Conservation (phyloP, 2,329 filamentous ascomycete genomes). For the Parastagonospora nodorum region DNA sequence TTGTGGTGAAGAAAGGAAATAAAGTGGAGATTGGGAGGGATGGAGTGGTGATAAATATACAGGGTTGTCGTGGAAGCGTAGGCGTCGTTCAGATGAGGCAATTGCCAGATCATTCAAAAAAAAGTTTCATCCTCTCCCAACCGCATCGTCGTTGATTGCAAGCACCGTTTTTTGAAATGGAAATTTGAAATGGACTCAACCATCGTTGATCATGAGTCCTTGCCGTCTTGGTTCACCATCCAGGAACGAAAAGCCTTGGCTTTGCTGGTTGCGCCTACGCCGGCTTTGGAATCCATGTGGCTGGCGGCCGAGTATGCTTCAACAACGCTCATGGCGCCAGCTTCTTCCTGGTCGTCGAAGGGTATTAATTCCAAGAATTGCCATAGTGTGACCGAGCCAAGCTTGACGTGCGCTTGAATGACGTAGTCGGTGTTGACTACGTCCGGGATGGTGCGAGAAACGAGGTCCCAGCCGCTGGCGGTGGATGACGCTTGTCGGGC, state of each 20-base stretch:
- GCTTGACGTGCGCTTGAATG: slow-evolving; percentile 26
- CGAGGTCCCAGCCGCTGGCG: slow-evolving; percentile 31
- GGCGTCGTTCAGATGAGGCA: too few relatives aligned
- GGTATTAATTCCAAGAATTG: slow-evolving; percentile 33
- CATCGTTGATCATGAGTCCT: background rate
- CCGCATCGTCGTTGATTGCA: too few relatives aligned
- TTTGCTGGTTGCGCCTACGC: slow-evolving; percentile 20
- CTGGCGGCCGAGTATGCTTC: slow-evolving; percentile 36
- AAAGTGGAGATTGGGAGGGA: too few relatives aligned
- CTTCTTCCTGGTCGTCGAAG: slow-evolving; percentile 26
- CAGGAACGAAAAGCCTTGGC: slow-evolving; percentile 32
- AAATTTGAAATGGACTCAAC: background rate
- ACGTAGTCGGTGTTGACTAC: slow-evolving; percentile 27
- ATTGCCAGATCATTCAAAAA: too few relatives aligned
- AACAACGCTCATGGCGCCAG: slow-evolving; percentile 24
- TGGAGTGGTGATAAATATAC: too few relatives aligned
- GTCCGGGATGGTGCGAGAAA: slow-evolving; percentile 28
- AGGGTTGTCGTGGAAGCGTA: too few relatives aligned
- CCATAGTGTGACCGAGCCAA: slow-evolving; percentile 33
- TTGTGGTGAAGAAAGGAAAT: too few relatives aligned
- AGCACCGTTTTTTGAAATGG: too few relatives aligned
- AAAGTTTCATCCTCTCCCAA: too few relatives aligned
- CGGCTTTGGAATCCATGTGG: slow-evolving; percentile 28
- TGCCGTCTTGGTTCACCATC: slow-evolving; percentile 15
- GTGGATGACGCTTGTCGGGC: slow-evolving; percentile 28